Evolutionary conservation across 2,329 filamentous ascomycete genomes (phyloP), one percentile per base, ranked within the genome.

Genomic region (Botryotinia narcissicola): DNA sequence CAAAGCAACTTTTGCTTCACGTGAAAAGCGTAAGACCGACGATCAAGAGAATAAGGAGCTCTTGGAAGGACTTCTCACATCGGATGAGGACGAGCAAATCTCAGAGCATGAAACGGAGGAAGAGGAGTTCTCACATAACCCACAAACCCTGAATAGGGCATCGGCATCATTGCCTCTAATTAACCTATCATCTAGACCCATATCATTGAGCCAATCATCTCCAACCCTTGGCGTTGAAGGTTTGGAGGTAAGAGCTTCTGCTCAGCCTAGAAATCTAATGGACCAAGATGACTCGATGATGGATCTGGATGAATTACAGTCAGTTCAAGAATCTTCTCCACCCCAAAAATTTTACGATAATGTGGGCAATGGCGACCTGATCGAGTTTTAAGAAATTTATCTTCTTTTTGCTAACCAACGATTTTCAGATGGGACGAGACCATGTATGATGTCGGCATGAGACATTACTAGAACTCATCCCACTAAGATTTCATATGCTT

Each of bases 221-320:
- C 48, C 37, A 42, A 42, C 66, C 20, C n/a, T 69, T 69, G 66
- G 66, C 22, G 66, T 69, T 18, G 66, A 57, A 57, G 66, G 51
- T 42, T 48, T 32, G 66, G 64, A 54, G 68, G 62, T 63, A 25
- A 25, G 37, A 59, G 46, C 37, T 70, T 61, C 4, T 74, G 51
- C 54, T 69, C 66, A 42, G 32, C 66, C 48, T 64, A 54, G 60
- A 75, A 71, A 74, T n/a, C 60, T 66, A 70, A 42, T 74, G 37
- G 68, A 63, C 37, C 63, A 57, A 3, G 67, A 73, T 46, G 69
- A 75, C 48, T 76, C 70, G 40, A 72, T 74, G 44, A 77, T 78
- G 76, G 78, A 78, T 37, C 73, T 76, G 40, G 78, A 80, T 68
- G 78, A 79, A 70, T 70, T 80, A 66, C 78, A 79, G 64, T 72